Evolutionary conservation across 2,329 filamentous ascomycete species (phyloP).

Genomic region (Fusarium buxicola): DNA sequence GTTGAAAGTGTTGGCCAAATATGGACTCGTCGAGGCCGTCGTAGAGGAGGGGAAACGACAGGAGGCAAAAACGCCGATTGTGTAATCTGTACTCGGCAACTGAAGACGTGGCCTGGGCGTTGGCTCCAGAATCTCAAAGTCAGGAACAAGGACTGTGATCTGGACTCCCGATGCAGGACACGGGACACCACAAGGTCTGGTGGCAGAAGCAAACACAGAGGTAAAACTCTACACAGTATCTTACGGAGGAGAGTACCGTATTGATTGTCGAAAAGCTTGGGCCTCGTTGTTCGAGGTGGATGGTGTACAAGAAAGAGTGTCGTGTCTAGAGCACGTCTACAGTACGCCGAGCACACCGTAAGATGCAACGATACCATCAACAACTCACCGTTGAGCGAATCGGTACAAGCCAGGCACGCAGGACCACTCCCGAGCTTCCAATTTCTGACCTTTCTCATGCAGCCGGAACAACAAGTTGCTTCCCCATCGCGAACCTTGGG

Average conservation of each 20-base stretch:
- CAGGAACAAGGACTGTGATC: conserved; percentile 21
- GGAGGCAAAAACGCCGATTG: conserved; percentile 37
- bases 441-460: conserved; percentile 18
- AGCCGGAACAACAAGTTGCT: conserved; percentile 4
- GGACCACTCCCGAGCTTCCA: conserved; percentile 1
- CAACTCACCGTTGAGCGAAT: conserved; percentile 9
- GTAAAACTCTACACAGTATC: background rate
- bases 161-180: conserved; percentile 17
- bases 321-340: background rate
- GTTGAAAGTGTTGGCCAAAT: conserved; percentile 15
- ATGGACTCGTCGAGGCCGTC: conserved; percentile 20
- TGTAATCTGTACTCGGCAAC: conserved; percentile 24
- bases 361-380: background rate
- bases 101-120: conserved; percentile 7
- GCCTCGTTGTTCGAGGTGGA: conserved; percentile 10
- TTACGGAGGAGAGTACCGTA: conserved; percentile 7
- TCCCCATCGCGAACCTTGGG: conserved; percentile 12
- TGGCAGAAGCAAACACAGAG: conserved; percentile 14
- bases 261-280: conserved; percentile 8
- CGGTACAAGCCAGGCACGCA: conserved; percentile 8
- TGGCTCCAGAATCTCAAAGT: conserved; percentile 17
- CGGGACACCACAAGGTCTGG: background rate
- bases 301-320: background rate
- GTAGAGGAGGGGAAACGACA: conserved; percentile 13
- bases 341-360: background rate